Base-by-base conservation (phyloP, 1,284 basidiomycete genomes). In the Sporisorium sorghi region DNA sequence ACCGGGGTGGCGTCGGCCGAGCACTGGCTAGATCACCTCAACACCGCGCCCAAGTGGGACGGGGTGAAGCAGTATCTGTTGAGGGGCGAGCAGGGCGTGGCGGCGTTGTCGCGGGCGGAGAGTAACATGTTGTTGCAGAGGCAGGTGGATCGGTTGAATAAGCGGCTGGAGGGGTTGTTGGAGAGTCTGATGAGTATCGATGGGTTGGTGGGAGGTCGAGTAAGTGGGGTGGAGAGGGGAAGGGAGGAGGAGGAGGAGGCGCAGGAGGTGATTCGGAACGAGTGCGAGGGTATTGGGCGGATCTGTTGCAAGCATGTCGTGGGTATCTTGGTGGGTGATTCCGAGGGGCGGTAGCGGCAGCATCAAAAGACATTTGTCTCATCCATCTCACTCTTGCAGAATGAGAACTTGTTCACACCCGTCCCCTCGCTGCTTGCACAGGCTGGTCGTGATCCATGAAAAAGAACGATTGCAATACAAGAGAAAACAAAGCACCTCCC, bases 251-350 rank as follows among this genome's bases (percentile, higher is more conserved):
- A 12, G 4, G 37, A 3, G 37, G 33, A 37, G 12, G 44, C 26
- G 6, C 48, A 64, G 15, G 57, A 57, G 17, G 32, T 24, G 4
- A 44, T 68, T 9, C n/a, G 54, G 19, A 44, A 42, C 17, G 69
- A 72, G 52, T 72, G 58, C 35, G 51, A 44, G 14, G 35, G 46
- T 52, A 58, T 68, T 11, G 63, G 58, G 0, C 19, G 55, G 17
- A 73, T 73, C 12, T 73, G 70, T 30, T 73, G 70, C 24, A 73
- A 68, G 58, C 63, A 64, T 37, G 60, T 73, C 5, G 64, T 73
- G 14, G 64, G 42, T 5, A 43, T 54, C 8, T 28, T 73, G 24
- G 50, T 73, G 30, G 55, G 54, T 28, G 52, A 70, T 11, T 9
- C 35, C 21, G 40, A 39, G 28, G 28, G 30, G 30, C 17, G 21